phyloP scores from a whole-genome alignment of 2,329 filamentous ascomycete species.

The Claviceps sp. region DNA sequence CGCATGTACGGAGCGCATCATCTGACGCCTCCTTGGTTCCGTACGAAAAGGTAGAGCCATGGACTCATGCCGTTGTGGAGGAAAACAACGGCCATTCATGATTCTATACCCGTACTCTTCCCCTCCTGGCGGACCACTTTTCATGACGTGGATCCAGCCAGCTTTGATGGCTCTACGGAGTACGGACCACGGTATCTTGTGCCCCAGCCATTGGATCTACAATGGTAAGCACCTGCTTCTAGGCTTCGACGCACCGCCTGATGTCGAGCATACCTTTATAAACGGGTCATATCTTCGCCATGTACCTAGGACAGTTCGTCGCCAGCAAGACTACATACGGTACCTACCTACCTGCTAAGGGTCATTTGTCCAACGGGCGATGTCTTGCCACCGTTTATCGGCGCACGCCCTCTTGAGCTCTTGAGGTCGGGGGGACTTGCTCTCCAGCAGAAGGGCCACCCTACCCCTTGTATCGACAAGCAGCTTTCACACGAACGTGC shows the following conservation, averaged over 20 bases:
- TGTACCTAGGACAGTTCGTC: neutral
- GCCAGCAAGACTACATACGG: neutral
- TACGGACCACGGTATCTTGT: too few species aligned
- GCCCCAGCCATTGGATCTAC: neutral
- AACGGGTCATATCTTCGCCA: neutral
- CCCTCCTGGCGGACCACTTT: neutral
- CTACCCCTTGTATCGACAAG: neutral
- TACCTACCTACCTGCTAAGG: neutral
- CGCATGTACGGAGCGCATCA: neutral
- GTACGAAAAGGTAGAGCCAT: neutral
- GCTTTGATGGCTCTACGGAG: too few species aligned
- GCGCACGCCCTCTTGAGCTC: slow-evolving; percentile 2
- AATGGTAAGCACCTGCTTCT: neutral
- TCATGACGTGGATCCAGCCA: neutral
- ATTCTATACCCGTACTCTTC: neutral
- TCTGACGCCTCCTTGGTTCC: neutral
- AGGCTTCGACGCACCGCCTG: neutral
- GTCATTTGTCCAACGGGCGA: neutral
- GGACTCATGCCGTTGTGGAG: neutral
- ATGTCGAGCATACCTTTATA: neutral
- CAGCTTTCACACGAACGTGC: neutral
- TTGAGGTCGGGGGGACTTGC: neutral
- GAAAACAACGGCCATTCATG: neutral
- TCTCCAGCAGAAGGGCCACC: neutral
- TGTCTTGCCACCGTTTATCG: neutral